Evolutionary conservation across 108 stramenopile species (phyloP).

Genomic region (Nitzschia sp.): DNA sequence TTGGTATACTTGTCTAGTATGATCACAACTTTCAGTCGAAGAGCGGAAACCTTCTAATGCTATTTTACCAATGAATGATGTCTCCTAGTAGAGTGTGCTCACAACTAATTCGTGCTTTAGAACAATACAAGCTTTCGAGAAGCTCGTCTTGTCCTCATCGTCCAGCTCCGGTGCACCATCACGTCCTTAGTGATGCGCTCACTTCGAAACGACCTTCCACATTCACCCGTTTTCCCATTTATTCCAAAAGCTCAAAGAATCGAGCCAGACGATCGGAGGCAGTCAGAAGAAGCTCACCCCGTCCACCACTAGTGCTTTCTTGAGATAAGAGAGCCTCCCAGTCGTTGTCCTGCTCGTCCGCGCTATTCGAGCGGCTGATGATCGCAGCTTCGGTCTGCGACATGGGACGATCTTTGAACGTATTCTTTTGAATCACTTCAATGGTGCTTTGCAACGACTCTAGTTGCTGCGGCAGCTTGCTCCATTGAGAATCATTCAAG

Average conservation of each 20-base stretch:
- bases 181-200: background rate
- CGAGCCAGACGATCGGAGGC: conserved; percentile 27
- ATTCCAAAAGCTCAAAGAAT: conserved; percentile 19
- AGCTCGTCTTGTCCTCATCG: too few species aligned
- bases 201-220: background rate
- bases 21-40: too few species aligned
- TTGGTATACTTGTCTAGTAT: too few species aligned
- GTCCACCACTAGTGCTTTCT: too few species aligned
- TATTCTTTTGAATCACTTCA: conserved; percentile 23
- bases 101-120: too few species aligned
- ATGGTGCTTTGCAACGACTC: conserved; percentile 33
- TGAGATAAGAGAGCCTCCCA: background rate
- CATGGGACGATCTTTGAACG: conserved; percentile 13
- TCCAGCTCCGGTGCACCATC: background rate
- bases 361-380: conserved; percentile 16
- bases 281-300: background rate
- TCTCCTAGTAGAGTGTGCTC: too few species aligned
- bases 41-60: too few species aligned
- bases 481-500: conserved; percentile 27
- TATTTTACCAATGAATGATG: too few species aligned
- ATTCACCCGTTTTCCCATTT: background rate
- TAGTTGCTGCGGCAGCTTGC: conserved; percentile 17
- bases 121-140: too few species aligned
- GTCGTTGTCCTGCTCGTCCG: conserved; percentile 4
- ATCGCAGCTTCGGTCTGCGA: conserved; percentile 42